These are phyloP conservation scores for Flaveria brownii DNA, from an alignment of 129 eudicot species.

Conservation along the genomic window DNA sequence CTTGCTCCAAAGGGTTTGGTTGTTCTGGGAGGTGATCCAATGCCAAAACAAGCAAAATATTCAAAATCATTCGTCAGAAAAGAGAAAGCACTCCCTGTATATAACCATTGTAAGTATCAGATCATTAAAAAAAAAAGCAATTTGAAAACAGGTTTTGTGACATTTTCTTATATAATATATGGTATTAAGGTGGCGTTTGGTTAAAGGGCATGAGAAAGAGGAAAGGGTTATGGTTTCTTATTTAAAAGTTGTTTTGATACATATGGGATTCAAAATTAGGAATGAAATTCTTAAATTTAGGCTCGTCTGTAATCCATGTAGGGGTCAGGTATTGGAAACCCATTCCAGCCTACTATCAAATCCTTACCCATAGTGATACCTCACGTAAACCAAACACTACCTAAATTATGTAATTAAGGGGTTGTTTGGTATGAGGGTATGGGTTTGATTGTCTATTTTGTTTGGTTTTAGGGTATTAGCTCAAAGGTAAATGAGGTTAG, in stretches of 20 bases:
- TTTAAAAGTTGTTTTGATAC: not conserved
- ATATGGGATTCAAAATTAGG: not conserved
- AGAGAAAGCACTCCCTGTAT: conserved; percentile 52
- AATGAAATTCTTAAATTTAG: not conserved
- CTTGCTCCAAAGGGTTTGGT: conserved; percentile 54
- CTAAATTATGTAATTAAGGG: not conserved
- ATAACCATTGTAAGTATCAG: conserved; percentile 70
- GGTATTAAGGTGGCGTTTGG: conserved; percentile 1
- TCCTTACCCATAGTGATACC: not conserved
- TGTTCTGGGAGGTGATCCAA: conserved; percentile 75
- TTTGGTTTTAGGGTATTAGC: not conserved
- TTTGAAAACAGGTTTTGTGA: conserved; percentile 12
- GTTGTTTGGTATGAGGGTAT: not conserved
- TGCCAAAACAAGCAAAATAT: conserved; percentile 29
- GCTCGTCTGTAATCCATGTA: not conserved
- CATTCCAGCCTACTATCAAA: conserved; percentile 1
- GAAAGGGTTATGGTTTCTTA: not conserved
- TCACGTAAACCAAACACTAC: not conserved
- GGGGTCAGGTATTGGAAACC: not conserved
- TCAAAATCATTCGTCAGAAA: conserved; percentile 19
- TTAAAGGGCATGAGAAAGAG: not conserved
- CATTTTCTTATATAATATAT: not conserved
- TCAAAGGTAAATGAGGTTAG: not conserved
- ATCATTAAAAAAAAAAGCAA: not conserved
- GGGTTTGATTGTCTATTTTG: not conserved